A percentile compares a stretch with the other conserved stretches of the same genome.
Conservation (phyloP, 495 filamentous ascomycete species). For the Aspergillus leporis region DNA sequence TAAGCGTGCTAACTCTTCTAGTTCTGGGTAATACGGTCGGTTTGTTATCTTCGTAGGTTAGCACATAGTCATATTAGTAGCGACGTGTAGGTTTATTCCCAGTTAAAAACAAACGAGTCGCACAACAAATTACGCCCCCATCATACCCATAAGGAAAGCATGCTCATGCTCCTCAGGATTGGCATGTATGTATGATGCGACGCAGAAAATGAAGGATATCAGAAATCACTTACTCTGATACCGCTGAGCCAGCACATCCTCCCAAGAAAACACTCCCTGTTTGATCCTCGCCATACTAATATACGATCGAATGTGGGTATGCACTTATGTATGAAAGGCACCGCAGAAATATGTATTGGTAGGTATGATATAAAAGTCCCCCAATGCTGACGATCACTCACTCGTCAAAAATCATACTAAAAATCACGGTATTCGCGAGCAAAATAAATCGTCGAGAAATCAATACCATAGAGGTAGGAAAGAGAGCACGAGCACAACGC, state of each 20-base stretch:
- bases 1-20: slow-evolving; percentile 14
- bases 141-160: too few species aligned
- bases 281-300: slow-evolving; percentile 39
- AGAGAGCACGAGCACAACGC: not conserved
- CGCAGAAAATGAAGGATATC: not conserved
- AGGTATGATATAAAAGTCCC: slow-evolving; percentile 2
- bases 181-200: too few species aligned
- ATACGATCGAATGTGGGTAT: slow-evolving; percentile 1
- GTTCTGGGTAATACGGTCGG: slow-evolving; percentile 31
- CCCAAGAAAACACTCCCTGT: slow-evolving; percentile 48
- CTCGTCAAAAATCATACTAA: slow-evolving; percentile 9
- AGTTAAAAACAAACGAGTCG: too few species aligned
- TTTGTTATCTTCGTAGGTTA: slow-evolving; percentile 36
- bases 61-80: not conserved
- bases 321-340: not conserved
- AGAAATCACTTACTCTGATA: slow-evolving; percentile 42
- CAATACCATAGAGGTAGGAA: not conserved
- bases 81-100: not conserved
- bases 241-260: slow-evolving; percentile 48
- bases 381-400: not conserved
- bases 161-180: too few species aligned
- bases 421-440: slow-evolving; percentile 13
- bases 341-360: not conserved
- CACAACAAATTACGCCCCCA: too few species aligned
- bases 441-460: not conserved